Evolutionary conservation across 1,284 basidiomycete species (phyloP), one percentile per base, ranked within the genome.

Genomic region (Fomitopsis schrenkii): DNA sequence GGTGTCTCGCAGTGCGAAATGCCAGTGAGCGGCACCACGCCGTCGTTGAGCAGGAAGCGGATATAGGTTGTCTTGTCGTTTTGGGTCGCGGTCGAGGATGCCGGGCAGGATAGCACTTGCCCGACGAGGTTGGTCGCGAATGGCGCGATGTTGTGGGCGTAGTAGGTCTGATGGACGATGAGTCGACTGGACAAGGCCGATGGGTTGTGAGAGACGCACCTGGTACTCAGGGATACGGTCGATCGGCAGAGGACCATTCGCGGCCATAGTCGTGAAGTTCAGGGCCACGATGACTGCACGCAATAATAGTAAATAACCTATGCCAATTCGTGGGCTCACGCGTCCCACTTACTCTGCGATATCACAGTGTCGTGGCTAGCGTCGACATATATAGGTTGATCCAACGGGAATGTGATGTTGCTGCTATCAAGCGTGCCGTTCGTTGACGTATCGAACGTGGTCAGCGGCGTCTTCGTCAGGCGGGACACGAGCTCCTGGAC

Each of bases 201-300:
- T 9, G 35, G 26, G 10, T 19, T 15, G 2, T 58, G 44, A 40
- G 38, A 14, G 4, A 64, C 72, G 35, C 63, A 82, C 81, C 64
- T 82, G 80, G 58, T 83, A 72, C 50, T 77, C 73, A 0, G 85
- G 85, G 45, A 88, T 88, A 65, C 81, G 82, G 61, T 82, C 80
- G 0, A 79, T 75, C 0, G 87, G 86, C 1, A 86, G 74, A 4
- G 84, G 81, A 0, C 86, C 87, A 42, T 74, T 75, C 1, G 75
- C 76, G 19, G 82, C 78, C 50, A 90, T 79, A 8, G 77, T 76
- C 0, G 87, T 86, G 61, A 90, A 80, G 72, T 88, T 88, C 71
- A 89, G 73, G 0, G 86, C 80, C 1, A 82, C 80, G 15, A 83
- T 69, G 28, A 86, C 84, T 85, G 60, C 5, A 44, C 12, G 30